Base-by-base conservation (phyloP, 495 filamentous ascomycete genomes). In the Annulohypoxylon stygium region DNA sequence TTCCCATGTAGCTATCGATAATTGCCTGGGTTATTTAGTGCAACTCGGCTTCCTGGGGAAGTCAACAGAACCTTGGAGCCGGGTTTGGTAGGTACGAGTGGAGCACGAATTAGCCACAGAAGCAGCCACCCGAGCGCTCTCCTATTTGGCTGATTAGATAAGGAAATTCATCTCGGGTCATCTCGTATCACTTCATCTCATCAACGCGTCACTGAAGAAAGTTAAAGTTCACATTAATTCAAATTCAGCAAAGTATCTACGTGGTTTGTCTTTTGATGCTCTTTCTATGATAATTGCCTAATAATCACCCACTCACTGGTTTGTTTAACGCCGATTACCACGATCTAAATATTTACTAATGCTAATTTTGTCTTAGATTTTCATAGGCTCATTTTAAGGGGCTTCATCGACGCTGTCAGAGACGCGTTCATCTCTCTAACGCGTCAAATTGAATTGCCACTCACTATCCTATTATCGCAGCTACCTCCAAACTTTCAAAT, bases 181-280 rank as follows among this genome's bases (percentile, higher is more conserved):
- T 55, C 57, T 63, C 61, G 55, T 51, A 55, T 59, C 34, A 59
- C 33, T 48, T 68, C 70, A 59, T 65, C 65, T 73, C 66, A 69
- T 73, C 20, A 18, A 69, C 70, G 70, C 70, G 70, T 73, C 65
- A 65, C 65, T 65, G 8, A 73, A 73, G 30, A 73, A 61, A 65
- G 60, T 65, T 54, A 54, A 53, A 61, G 37, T 57, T 65, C 45
- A 67, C 55, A 48, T 45, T 23, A 23, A 33, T 20, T 43, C 48
- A 48, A 33, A 4, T 30, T 53, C 7, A 14, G 36, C 37, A 10
- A 36, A 25, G 33, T n/a, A 45, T 51, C 51, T 36, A 3, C 25
- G 39, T n/a, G 23, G 16, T 23, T 34, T 37, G n/a, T 20, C 53
- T 37, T 18, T 11, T 36, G 18, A 34, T 9, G 25, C 5, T 41